Evolutionary conservation across 78 protist genomes (phyloP).

Genomic region (Dictyostelium firmibasis): DNA sequence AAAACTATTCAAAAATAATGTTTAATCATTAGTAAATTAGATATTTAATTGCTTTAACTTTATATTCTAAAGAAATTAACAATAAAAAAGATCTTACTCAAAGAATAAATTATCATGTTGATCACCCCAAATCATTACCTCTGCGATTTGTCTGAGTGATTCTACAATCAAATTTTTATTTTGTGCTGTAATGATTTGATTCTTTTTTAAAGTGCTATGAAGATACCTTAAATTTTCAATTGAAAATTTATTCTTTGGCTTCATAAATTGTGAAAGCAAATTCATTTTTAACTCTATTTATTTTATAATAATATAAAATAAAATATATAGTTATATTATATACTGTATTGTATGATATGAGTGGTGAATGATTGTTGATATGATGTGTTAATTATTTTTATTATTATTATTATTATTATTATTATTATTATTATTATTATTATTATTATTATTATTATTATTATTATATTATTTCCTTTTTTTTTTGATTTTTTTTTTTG

Average conservation of each 20-base stretch:
- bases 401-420: background rate
- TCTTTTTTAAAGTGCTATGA: conserved; percentile 33
- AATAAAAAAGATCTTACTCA: conserved; percentile 39
- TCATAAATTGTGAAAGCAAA: conserved; percentile 30
- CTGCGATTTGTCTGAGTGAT: conserved; percentile 87
- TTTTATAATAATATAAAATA: background rate
- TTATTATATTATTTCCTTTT: background rate
- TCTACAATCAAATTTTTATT: conserved; percentile 83
- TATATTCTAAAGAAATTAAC: too few relatives aligned
- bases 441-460: background rate
- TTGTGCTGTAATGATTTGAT: conserved; percentile 35
- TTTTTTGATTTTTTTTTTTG: background rate
- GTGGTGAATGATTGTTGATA: too few relatives aligned
- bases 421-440: too few relatives aligned
- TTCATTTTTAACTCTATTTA: conserved; percentile 9
- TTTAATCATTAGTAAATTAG: background rate
- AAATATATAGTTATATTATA: too few relatives aligned
- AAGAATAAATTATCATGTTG: conserved; percentile 86
- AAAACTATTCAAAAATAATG: conserved; percentile 43
- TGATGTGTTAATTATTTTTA: background rate
- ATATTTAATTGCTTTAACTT: too few relatives aligned
- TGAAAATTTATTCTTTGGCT: conserved; percentile 77
- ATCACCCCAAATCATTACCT: conserved; percentile 95
- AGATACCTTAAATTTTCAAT: conserved; percentile 74
- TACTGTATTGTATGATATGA: too few relatives aligned